phyloP scores from a whole-genome alignment of 139 green algal species.

The Diplosphaera chodatii region DNA sequence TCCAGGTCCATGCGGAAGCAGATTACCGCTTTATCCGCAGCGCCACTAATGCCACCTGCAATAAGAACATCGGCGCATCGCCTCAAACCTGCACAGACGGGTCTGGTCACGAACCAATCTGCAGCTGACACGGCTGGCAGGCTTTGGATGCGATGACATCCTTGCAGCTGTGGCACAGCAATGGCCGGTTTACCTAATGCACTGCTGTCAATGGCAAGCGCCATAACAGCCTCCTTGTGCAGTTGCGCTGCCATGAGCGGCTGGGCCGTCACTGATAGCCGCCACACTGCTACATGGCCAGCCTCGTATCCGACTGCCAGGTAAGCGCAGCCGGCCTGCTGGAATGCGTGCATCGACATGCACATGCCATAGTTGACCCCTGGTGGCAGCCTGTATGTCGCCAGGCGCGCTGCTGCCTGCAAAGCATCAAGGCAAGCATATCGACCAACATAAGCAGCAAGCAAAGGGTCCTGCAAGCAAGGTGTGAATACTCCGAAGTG shows the following conservation, averaged over 20 bases:
- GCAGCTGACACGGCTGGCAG: too few relatives aligned
- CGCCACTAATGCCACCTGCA: constrained; percentile 16
- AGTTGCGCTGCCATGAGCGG: constrained; percentile 10
- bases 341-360: constrained; percentile 29
- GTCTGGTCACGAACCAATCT: too few relatives aligned
- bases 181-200: background rate
- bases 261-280: background rate
- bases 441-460: too few relatives aligned
- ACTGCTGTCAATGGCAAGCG: constrained; percentile 16
- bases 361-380: constrained; percentile 35
- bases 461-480: too few relatives aligned
- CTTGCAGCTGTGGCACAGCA: too few relatives aligned
- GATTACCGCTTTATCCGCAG: constrained; percentile 31
- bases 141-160: too few relatives aligned
- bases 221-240: constrained; percentile 44
- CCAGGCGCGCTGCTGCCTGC: background rate
- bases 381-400: background rate
- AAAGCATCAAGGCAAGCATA: too few relatives aligned
- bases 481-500: too few relatives aligned
- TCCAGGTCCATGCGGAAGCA: constrained; percentile 14
- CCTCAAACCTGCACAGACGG: too few relatives aligned
- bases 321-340: background rate
- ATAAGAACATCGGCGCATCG: background rate
- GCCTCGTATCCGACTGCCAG: constrained; percentile 47
- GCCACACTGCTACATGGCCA: constrained; percentile 41